Conservation (phyloP, 768 basidiomycete species). For the Hortiboletus campestris region DNA sequence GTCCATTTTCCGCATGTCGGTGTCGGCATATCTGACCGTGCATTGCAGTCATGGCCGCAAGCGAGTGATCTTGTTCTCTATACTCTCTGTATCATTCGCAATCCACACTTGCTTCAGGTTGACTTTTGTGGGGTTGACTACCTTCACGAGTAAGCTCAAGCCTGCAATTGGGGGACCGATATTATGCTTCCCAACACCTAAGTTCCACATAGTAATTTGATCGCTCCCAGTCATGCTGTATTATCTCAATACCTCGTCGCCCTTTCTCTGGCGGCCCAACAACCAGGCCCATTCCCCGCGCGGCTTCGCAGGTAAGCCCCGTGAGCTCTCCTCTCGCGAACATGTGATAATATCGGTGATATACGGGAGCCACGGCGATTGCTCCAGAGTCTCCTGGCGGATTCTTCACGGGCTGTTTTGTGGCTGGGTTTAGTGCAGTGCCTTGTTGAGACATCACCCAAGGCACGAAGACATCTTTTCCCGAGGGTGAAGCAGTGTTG, state of each 20-base stretch:
- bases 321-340: conserved; percentile 80
- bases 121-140: background rate
- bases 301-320: conserved; percentile 61
- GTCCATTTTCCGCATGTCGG: conserved; percentile 35
- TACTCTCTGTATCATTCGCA: conserved; percentile 33
- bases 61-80: conserved; percentile 58
- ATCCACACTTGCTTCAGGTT: conserved; percentile 16
- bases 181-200: conserved; percentile 51
- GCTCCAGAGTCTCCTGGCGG: background rate
- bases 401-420: conserved; percentile 1
- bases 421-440: conserved; percentile 17
- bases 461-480: conserved; percentile 86
- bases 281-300: conserved; percentile 50
- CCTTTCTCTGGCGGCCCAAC: conserved; percentile 40
- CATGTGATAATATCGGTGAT: conserved; percentile 95
- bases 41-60: conserved; percentile 82
- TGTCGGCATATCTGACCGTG: conserved; percentile 10
- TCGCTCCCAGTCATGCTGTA: conserved; percentile 80
- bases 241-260: conserved; percentile 57
- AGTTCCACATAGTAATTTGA: conserved; percentile 88
- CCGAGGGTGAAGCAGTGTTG: conserved; percentile 28
- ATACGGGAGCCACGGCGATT: conserved; percentile 39
- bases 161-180: conserved; percentile 3
- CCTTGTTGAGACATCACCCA: conserved; percentile 63
- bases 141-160: conserved; percentile 3